A percentile compares a stretch with the other conserved stretches of the same genome.
Evolutionary conservation across 2,329 filamentous ascomycete genomes (phyloP).

Genomic region (Escovopsis sp.): DNA sequence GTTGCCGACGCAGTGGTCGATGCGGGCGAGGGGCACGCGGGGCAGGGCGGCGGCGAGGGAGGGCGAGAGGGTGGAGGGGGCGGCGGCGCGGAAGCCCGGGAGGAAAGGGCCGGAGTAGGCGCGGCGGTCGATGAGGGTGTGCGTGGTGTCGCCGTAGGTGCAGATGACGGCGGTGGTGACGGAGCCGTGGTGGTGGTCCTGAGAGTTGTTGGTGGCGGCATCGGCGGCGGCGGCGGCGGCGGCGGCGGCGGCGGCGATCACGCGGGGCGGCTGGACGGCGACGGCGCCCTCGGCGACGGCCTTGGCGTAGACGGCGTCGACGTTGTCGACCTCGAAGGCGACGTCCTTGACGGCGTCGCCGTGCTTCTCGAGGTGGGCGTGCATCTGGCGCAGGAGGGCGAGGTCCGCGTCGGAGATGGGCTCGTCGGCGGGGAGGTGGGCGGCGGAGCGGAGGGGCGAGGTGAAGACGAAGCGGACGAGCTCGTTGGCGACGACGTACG

Average conservation of each 20-base stretch:
- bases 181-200: slow-evolving; percentile 47
- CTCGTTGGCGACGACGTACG: slow-evolving; percentile 68
- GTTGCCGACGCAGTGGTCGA: slow-evolving; percentile 97
- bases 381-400: slow-evolving; percentile 54
- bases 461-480: slow-evolving; percentile 71
- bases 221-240: slow-evolving; percentile 50
- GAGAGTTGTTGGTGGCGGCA: slow-evolving; percentile 73
- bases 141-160: slow-evolving; percentile 91
- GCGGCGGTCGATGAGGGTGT: slow-evolving; percentile 67
- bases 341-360: slow-evolving; percentile 93
- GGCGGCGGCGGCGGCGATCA: slow-evolving; percentile 42
- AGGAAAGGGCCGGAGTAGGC: slow-evolving; percentile 65
- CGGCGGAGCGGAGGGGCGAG: slow-evolving; percentile 55
- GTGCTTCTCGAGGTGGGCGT: slow-evolving; percentile 70
- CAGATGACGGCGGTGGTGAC: slow-evolving; percentile 66
- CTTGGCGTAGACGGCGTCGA: slow-evolving; percentile 60
- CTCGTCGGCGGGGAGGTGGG: slow-evolving; percentile 40
- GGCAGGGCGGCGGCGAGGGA: slow-evolving; percentile 36
- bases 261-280: slow-evolving; percentile 45
- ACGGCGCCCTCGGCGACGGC: slow-evolving; percentile 52
- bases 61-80: slow-evolving; percentile 15
- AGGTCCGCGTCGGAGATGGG: slow-evolving; percentile 48
- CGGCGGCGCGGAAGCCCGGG: slow-evolving; percentile 57
- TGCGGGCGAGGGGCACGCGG: slow-evolving; percentile 49
- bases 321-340: slow-evolving; percentile 84